These are phyloP conservation scores for Calcarisporium arbuscula DNA, from an alignment of 2,329 filamentous ascomycete species.

Conservation along the genomic window DNA sequence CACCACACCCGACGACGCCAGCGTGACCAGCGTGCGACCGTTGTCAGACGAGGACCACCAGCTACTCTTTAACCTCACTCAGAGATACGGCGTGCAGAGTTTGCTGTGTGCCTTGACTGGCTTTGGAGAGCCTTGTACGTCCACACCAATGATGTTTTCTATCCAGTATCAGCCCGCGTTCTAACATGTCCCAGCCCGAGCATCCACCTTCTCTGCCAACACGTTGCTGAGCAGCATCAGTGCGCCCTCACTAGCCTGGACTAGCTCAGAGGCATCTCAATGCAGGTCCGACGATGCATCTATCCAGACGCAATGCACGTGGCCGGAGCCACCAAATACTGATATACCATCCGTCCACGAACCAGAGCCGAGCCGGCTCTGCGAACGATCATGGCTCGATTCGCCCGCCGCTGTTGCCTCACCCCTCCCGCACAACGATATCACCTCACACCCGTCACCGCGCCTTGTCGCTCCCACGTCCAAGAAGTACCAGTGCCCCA, in stretches of 20 bases:
- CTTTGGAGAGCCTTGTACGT: slow-evolving; percentile 31
- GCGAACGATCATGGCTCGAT: slow-evolving; percentile 33
- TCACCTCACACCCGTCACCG: slow-evolving; percentile 30
- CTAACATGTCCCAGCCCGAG: slow-evolving; percentile 23
- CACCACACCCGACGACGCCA: slow-evolving; percentile 24
- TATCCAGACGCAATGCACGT: slow-evolving; percentile 31
- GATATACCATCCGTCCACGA: slow-evolving; percentile 29
- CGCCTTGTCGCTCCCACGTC: slow-evolving; percentile 29
- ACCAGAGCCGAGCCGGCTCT: slow-evolving; percentile 25
- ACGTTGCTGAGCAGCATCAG: slow-evolving; percentile 34
- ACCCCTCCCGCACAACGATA: slow-evolving; percentile 25
- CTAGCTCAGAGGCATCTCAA: slow-evolving; percentile 32
- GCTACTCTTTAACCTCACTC: slow-evolving; percentile 27
- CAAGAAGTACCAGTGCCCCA: slow-evolving; percentile 38
- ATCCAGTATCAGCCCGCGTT: background rate
- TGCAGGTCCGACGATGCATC: slow-evolving; percentile 32
- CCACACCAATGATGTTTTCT: background rate
- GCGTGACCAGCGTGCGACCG: slow-evolving; percentile 25
- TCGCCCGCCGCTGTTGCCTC: slow-evolving; percentile 30
- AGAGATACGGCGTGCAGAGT: slow-evolving; percentile 31
- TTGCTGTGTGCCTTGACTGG: slow-evolving; percentile 30
- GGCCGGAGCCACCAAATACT: slow-evolving; percentile 26
- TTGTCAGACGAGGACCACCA: slow-evolving; percentile 33
- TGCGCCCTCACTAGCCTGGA: slow-evolving; percentile 35
- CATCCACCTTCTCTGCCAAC: slow-evolving; percentile 32